Evolutionary conservation across 352 stramenopile genomes (phyloP).

Genomic region (Thraustotheca clavata): DNA sequence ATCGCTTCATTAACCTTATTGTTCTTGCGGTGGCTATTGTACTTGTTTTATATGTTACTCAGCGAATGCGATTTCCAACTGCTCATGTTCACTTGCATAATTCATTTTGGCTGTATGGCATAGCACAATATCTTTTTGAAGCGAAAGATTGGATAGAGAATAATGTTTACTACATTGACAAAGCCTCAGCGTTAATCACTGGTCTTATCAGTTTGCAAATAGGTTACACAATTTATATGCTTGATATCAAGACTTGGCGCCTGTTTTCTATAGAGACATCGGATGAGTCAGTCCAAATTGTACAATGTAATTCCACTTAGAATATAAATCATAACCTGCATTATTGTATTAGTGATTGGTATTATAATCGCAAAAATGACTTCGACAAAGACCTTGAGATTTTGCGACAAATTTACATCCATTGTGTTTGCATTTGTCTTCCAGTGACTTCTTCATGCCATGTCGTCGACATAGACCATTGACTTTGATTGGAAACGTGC

Average conservation of each 20-base stretch:
- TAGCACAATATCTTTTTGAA: background rate
- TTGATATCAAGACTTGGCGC: conserved; percentile 21
- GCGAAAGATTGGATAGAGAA: background rate
- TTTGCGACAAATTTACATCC: no score
- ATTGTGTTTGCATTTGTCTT: no score
- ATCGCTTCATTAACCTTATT: background rate
- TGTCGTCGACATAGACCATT: no score
- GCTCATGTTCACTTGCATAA: background rate
- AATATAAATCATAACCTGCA: no score
- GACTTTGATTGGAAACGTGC: no score
- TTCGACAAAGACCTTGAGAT: no score
- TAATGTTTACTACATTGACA: conserved; percentile 10
- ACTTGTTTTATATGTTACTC: background rate
- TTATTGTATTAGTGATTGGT: no score
- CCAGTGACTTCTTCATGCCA: no score
- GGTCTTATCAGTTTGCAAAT: background rate
- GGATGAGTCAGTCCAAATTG: no score
- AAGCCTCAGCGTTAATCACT: background rate
- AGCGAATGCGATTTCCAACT: background rate
- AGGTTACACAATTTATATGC: background rate
- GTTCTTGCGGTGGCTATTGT: background rate
- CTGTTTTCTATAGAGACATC: background rate
- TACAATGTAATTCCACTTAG: no score
- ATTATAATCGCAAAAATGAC: no score
- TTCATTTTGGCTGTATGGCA: conserved; percentile 4